Evolutionary conservation across 129 eudicot species (phyloP), one percentile per base, ranked within the genome.

Genomic region (Pulicaria dysenterica): DNA sequence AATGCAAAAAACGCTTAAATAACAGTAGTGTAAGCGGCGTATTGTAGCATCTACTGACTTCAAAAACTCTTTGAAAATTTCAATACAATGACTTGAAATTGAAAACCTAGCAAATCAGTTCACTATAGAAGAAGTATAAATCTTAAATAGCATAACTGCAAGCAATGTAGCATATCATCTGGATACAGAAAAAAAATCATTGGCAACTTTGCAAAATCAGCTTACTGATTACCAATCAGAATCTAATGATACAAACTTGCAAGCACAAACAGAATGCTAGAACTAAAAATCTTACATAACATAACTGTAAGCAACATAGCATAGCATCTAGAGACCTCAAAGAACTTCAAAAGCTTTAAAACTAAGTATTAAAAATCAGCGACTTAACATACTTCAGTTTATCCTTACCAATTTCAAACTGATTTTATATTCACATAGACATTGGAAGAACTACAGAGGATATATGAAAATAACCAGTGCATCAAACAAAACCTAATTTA

Each of bases 401-500:
- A 24, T 24, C 31, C 2, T 24, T 24, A 24, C 31, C 31, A 24
- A 24, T 24, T 24, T 24, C 31, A 24, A 24, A 24, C 31, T 24
- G 31, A 24, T 24, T 24, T 24, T 24, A 24, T 24, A 24, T 24
- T 24, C 31, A 24, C 31, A 24, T 24, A 24, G 31, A 24, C 31
- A 24, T 24, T 24, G 31, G 31, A 24, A 55, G 53, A 49, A 10
- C n/a, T 38, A 68, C 4, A 38, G 8, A 50, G 16, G 45, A 68
- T 36, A 14, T 67, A 24, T 36, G n/a, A 12, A 5, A 49, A 36
- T 7, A 3, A 2, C 10, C n/a, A 14, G 0, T 49, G 73, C 73
- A 67, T 67, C 37, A 43, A 64, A 56, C 19, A 71, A 24, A 58
- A n/a, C 60, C 48, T 47, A 47, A 61, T 5, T 17, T 45, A 54